These are phyloP conservation scores for Vitis amurensis DNA, from an alignment of 164 flowering plant genomes.

Conservation along the genomic window DNA sequence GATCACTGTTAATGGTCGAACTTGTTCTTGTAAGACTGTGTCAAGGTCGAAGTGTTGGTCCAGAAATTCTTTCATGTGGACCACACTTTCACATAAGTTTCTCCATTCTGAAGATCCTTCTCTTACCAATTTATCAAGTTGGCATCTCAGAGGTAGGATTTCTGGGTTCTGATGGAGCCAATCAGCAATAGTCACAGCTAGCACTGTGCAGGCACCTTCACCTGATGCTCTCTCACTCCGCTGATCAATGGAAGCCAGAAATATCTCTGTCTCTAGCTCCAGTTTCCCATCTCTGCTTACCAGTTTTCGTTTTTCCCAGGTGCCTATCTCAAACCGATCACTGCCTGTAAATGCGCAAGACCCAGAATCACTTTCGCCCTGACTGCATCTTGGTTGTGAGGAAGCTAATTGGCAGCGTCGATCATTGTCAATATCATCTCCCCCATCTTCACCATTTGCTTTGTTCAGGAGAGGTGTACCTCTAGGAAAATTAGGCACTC, in stretches of 20 bases:
- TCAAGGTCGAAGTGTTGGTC: slow-evolving; percentile 25
- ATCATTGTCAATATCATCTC: slow-evolving; percentile 15
- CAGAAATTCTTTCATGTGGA: slow-evolving; percentile 4
- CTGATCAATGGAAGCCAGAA: slow-evolving; percentile 23
- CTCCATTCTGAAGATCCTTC: slow-evolving; percentile 30
- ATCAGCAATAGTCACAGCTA: slow-evolving; percentile 18
- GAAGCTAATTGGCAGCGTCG: slow-evolving; percentile 3
- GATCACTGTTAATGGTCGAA: slow-evolving; percentile 14
- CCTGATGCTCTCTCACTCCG: slow-evolving; percentile 22
- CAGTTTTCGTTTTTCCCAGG: slow-evolving; percentile 15
- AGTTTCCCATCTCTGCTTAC: slow-evolving; percentile 24
- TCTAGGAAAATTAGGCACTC: not conserved
- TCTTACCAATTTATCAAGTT: slow-evolving; percentile 12
- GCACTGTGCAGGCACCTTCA: slow-evolving; percentile 20
- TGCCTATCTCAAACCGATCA: slow-evolving; percentile 17
- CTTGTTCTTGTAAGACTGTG: slow-evolving; percentile 17
- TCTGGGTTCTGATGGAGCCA: slow-evolving; percentile 18
- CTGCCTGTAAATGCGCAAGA: not conserved
- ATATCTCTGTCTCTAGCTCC: slow-evolving; percentile 14
- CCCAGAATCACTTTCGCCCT: too few species aligned
- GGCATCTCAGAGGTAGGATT: slow-evolving; percentile 6
- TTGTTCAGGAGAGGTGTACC: slow-evolving; percentile 11
- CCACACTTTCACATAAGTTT: slow-evolving; percentile 16
- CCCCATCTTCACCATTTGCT: slow-evolving; percentile 16
- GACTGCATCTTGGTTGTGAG: not conserved